These are phyloP conservation scores for Lunularia cruciata DNA, from an alignment of 225 moss, liverwort and hornwort species.

Conservation along the genomic window DNA sequence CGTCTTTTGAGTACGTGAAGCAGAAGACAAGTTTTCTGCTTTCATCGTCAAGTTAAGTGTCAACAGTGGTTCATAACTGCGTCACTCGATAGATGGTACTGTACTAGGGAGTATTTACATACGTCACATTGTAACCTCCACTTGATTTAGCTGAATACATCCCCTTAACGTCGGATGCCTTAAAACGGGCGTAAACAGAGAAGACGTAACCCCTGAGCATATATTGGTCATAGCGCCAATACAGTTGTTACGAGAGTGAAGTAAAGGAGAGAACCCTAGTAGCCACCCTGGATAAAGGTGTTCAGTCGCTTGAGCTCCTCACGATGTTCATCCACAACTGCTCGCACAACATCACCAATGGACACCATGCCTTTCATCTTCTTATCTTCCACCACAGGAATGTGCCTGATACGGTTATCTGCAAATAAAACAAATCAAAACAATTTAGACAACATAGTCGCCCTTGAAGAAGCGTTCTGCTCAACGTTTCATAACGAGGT, in stretches of 20 bases:
- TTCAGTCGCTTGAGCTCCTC: conserved; percentile 83
- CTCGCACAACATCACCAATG: conserved; percentile 90
- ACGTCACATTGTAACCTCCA: not conserved
- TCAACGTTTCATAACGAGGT: not conserved
- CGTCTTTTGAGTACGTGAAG: not conserved
- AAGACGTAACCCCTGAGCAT: not conserved
- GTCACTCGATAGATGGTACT: not conserved
- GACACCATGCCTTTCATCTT: conserved; percentile 99
- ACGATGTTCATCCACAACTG: conserved; percentile 82
- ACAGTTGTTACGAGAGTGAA: not conserved
- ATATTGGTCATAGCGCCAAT: not conserved
- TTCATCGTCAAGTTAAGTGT: not conserved
- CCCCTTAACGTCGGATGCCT: not conserved
- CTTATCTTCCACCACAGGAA: conserved; percentile 79
- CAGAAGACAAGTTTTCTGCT: not conserved
- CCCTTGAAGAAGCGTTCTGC: not conserved
- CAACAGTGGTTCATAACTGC: not conserved
- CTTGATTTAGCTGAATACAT: conserved; percentile 2
- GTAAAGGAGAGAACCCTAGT: conserved; percentile 35
- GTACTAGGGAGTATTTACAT: not conserved
- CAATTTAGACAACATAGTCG: not conserved
- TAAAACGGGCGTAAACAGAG: not conserved
- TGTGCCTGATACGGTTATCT: conserved; percentile 94
- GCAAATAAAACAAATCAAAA: not conserved
- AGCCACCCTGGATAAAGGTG: conserved; percentile 76